Conservation (phyloP, 495 filamentous ascomycete genomes). For the Daldinia bambusicola region DNA sequence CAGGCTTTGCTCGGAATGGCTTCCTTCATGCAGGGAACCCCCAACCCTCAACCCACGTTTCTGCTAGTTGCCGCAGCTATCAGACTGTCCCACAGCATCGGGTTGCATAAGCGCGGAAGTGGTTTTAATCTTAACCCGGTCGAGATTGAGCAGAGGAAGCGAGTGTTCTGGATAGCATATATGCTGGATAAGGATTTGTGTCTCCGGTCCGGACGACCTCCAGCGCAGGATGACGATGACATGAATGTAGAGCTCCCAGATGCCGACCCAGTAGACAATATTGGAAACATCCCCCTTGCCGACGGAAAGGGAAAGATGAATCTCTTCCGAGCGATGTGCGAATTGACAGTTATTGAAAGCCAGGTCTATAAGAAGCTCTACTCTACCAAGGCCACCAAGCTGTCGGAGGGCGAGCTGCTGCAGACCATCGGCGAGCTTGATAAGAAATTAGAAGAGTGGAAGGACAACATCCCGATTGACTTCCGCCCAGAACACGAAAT, state of each 20-base stretch:
- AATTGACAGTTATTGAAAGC: conserved; percentile 90
- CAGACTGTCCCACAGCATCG: conserved; percentile 91
- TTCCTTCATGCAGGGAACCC: conserved; percentile 94
- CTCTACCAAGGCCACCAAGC: conserved; percentile 88
- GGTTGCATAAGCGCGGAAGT: conserved; percentile 90
- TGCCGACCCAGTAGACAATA: conserved; percentile 87
- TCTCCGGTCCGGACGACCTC: conserved; percentile 89
- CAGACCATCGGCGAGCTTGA: conserved; percentile 98
- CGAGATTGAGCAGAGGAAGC: conserved; percentile 93
- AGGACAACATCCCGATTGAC: conserved; percentile 91
- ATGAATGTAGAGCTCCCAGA: conserved; percentile 97
- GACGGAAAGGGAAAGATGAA: conserved; percentile 95
- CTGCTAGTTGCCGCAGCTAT: conserved; percentile 94
- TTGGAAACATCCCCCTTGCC: conserved; percentile 90
- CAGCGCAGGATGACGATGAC: conserved; percentile 96
- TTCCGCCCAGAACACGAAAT: conserved; percentile 97
- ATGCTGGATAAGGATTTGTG: conserved; percentile 96
- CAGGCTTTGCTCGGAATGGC: conserved; percentile 96
- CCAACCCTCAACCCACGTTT: conserved; percentile 95
- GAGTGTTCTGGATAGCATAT: conserved; percentile 99
- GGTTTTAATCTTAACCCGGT: conserved; percentile 89
- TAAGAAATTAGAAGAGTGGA: conserved; percentile 93
- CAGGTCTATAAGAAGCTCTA: conserved; percentile 95
- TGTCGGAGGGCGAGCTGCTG: conserved; percentile 91
- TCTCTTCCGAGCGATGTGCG: conserved; percentile 89